These are phyloP conservation scores for Kalmanozyma brasiliensis DNA, from an alignment of 1,284 basidiomycete species.

Conservation along the genomic window DNA sequence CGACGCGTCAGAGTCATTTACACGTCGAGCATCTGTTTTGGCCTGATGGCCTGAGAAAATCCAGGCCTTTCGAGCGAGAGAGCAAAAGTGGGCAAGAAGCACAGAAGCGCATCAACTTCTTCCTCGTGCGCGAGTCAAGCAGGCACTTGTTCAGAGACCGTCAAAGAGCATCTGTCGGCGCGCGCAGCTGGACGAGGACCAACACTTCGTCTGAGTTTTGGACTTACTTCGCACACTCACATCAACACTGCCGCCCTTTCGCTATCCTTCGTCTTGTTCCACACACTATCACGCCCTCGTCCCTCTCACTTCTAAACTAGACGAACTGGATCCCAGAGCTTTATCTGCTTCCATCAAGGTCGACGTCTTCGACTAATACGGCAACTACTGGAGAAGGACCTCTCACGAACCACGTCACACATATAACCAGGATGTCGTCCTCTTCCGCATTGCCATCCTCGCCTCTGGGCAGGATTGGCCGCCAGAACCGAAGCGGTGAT, in stretches of 20 bases:
- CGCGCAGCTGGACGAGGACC: slow-evolving; percentile 1
- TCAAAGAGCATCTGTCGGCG: background rate
- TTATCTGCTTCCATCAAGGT: too few relatives aligned
- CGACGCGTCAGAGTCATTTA: slow-evolving; percentile 38
- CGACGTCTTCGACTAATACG: too few relatives aligned
- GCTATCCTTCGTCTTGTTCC: background rate
- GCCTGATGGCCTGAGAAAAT: background rate
- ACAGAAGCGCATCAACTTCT: background rate
- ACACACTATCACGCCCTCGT: slow-evolving; percentile 19
- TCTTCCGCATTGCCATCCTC: slow-evolving; percentile 53
- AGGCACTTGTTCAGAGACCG: slow-evolving; percentile 52
- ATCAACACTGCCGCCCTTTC: slow-evolving; percentile 1
- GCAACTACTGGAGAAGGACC: too few relatives aligned
- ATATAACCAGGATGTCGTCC: slow-evolving; percentile 40
- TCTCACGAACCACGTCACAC: background rate
- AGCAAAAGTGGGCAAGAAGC: slow-evolving; percentile 6
- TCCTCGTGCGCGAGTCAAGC: slow-evolving; percentile 67
- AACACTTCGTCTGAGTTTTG: slow-evolving; percentile 2
- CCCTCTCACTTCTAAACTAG: too few relatives aligned
- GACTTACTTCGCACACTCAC: slow-evolving; percentile 72
- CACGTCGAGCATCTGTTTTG: slow-evolving; percentile 24
- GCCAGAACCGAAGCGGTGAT: slow-evolving; percentile 26
- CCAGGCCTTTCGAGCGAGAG: slow-evolving; percentile 10
- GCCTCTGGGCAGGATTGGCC: slow-evolving; percentile 43
- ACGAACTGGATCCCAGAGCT: too few relatives aligned